Conservation (phyloP, 768 basidiomycete genomes). For the Psilocybe cyanescens region DNA sequence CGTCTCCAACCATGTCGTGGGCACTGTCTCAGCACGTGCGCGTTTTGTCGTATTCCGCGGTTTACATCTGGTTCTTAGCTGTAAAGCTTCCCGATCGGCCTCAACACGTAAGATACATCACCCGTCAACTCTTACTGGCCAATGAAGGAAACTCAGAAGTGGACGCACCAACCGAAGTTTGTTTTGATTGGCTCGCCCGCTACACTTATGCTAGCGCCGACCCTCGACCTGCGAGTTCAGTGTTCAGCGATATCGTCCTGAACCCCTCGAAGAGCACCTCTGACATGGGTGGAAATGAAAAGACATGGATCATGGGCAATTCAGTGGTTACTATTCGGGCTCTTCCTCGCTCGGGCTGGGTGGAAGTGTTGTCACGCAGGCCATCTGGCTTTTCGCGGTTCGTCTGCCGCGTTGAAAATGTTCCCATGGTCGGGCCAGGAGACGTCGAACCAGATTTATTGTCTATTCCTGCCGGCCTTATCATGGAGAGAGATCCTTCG, state of each 20-base stretch:
- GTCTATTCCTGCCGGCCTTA: conserved; percentile 71
- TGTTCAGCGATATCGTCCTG: conserved; percentile 81
- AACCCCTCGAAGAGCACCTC: conserved; percentile 32
- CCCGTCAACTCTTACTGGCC: conserved; percentile 82
- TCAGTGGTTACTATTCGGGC: conserved; percentile 83
- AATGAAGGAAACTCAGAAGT: conserved; percentile 75
- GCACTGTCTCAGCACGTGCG: conserved; percentile 91
- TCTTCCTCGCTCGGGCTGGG: conserved; percentile 80
- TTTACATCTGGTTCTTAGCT: conserved; percentile 95
- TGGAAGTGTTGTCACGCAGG: conserved; percentile 81
- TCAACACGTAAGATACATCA: conserved; percentile 83
- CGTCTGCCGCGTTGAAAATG: conserved; percentile 86
- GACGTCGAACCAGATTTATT: conserved; percentile 82
- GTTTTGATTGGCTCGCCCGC: conserved; percentile 96
- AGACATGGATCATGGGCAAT: conserved; percentile 87
- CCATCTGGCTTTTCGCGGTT: conserved; percentile 90
- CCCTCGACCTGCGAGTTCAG: conserved; percentile 82
- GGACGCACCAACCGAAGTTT: conserved; percentile 93
- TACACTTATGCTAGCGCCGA: conserved; percentile 95
- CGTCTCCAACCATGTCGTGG: conserved; percentile 71
- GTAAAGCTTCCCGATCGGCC: conserved; percentile 82
- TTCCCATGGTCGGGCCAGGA: conserved; percentile 82
- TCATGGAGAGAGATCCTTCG: conserved; percentile 64
- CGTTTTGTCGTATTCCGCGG: conserved; percentile 84
- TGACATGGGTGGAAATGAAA: conserved; percentile 49